Evolutionary conservation across 2,329 filamentous ascomycete genomes (phyloP).

Genomic region (Colletotrichum lentis): DNA sequence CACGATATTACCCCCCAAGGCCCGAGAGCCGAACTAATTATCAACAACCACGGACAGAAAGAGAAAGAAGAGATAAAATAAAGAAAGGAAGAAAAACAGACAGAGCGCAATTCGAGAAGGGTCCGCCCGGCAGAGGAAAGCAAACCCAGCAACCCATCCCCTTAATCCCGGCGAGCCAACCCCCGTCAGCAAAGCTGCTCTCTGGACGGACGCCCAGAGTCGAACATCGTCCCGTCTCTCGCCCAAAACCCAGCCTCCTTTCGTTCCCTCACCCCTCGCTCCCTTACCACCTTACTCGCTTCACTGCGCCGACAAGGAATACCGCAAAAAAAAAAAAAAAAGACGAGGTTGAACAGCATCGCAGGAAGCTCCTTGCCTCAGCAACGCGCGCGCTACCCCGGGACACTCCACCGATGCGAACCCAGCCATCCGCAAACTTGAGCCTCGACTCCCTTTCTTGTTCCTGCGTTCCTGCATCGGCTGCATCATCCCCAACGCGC

Average conservation of each 20-base stretch:
- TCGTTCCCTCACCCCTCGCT: conserved; percentile 32
- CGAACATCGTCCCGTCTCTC: conserved; percentile 30
- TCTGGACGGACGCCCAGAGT: conserved; percentile 32
- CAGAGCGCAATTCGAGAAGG: conserved; percentile 16
- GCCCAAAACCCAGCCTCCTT: conserved; percentile 33
- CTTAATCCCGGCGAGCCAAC: conserved; percentile 34
- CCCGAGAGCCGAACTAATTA: conserved; percentile 30
- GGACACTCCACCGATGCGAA: conserved; percentile 51
- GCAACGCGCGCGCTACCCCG: conserved; percentile 42
- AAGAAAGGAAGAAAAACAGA: not conserved
- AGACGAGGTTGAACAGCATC: conserved; percentile 49
- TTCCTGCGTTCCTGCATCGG: conserved; percentile 42
- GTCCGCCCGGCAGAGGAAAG: conserved; percentile 12
- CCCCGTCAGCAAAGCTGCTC: conserved; percentile 33
- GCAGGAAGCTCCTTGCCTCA: conserved; percentile 41
- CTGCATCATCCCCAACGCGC: conserved; percentile 33
- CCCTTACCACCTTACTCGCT: conserved; percentile 34
- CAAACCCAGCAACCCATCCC: conserved; percentile 16
- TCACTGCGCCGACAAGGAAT: conserved; percentile 35
- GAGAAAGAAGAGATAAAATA: not conserved
- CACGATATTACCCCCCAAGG: conserved; percentile 7
- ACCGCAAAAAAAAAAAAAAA: conserved; percentile 50
- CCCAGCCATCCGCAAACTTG: conserved; percentile 56
- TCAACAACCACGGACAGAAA: conserved; percentile 23
- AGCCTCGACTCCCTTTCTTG: conserved; percentile 45